phyloP scores from a whole-genome alignment of 2,329 filamentous ascomycete genomes.

The Xylariaceae sp. region DNA sequence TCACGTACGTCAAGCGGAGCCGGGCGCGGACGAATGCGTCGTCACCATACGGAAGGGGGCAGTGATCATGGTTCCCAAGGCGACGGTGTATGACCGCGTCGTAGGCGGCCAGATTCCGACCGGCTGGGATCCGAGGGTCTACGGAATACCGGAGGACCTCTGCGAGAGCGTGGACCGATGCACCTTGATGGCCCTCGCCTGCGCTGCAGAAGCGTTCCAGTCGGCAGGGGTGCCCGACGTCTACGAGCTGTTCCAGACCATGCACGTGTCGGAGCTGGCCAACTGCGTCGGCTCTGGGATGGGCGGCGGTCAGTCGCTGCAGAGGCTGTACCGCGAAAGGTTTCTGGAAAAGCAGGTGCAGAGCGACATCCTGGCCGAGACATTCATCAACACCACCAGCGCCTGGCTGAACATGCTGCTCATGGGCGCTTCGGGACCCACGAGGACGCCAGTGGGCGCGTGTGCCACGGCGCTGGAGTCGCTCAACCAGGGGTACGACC shows the following conservation, averaged over 20 bases:
- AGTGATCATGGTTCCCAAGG: conserved; percentile 92
- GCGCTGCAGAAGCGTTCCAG: conserved; percentile 84
- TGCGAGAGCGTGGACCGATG: conserved; percentile 96
- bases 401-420: conserved; percentile 99
- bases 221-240: conserved; percentile 95
- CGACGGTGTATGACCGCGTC: conserved; percentile 91
- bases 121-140: conserved; percentile 93
- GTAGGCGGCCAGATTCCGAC: conserved; percentile 96
- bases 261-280: conserved; percentile 94
- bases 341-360: conserved; percentile 96
- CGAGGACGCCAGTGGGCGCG: conserved; percentile 97
- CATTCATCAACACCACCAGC: conserved; percentile 99
- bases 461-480: conserved; percentile 97
- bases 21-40: conserved; percentile 88
- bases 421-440: conserved; percentile 91
- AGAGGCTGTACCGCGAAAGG: conserved; percentile 97
- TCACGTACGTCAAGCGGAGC: conserved; percentile 94
- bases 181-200: conserved; percentile 90
- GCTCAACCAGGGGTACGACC: conserved; percentile 95
- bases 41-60: conserved; percentile 95
- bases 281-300: conserved; percentile 99
- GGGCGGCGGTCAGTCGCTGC: conserved; percentile 84
- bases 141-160: conserved; percentile 95
- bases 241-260: conserved; percentile 99
- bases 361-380: conserved; percentile 98